Conservation (phyloP, 371 early-diverging fungal species). For the Apophysomyces sp. region DNA sequence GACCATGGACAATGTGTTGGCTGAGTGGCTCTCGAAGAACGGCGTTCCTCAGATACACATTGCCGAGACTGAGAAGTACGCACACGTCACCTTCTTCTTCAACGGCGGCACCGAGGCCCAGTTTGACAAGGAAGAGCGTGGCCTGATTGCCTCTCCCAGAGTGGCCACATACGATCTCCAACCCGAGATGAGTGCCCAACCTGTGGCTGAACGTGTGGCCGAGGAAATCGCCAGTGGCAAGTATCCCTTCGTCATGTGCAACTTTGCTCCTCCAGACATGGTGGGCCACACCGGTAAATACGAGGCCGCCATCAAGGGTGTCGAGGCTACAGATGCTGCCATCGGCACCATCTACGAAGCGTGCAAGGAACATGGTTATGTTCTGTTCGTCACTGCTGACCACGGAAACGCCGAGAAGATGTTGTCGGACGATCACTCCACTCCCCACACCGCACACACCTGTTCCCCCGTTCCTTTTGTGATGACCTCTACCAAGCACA, state of each 20-base stretch:
- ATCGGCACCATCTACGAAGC: slow-evolving; percentile 95
- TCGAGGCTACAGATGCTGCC: slow-evolving; percentile 92
- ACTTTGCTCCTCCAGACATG: slow-evolving; percentile 99
- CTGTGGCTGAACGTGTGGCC: slow-evolving; percentile 91
- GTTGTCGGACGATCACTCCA: slow-evolving; percentile 81
- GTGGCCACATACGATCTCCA: slow-evolving; percentile 97
- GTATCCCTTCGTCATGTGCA: slow-evolving; percentile 97
- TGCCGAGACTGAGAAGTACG: slow-evolving; percentile 99
- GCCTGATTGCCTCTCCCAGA: slow-evolving; percentile 89
- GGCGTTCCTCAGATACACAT: slow-evolving; percentile 92
- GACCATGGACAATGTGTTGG: slow-evolving; percentile 95
- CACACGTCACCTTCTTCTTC: slow-evolving; percentile 99
- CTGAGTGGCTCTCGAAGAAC: slow-evolving; percentile 92
- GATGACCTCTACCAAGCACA: slow-evolving; percentile 67
- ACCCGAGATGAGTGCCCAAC: slow-evolving; percentile 95
- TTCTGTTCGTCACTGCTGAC: slow-evolving; percentile 97
- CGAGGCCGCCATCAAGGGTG: slow-evolving; percentile 92
- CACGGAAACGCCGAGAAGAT: slow-evolving; percentile 99
- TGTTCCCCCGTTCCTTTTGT: slow-evolving; percentile 93
- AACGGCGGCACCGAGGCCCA: slow-evolving; percentile 97
- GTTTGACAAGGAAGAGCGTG: slow-evolving; percentile 87
- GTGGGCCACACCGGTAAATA: slow-evolving; percentile 99
- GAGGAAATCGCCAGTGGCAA: slow-evolving; percentile 73
- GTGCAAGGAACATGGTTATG: slow-evolving; percentile 88
- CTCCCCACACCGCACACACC: slow-evolving; percentile 97